phyloP scores from a whole-genome alignment of 2,329 filamentous ascomycete genomes.

The Colletotrichum truncatum region DNA sequence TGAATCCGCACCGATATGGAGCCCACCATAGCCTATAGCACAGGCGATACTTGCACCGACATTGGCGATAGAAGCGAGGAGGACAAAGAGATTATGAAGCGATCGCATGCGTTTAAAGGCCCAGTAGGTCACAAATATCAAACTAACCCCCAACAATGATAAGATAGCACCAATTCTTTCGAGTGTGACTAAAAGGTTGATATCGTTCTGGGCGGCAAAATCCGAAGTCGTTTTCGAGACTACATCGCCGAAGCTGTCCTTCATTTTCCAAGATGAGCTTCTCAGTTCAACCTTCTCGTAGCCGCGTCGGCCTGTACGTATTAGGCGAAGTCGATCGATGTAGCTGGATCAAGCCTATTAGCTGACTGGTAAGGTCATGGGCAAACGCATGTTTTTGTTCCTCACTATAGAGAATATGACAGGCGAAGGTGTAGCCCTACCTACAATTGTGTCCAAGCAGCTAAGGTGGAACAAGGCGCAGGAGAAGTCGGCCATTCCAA shows the following conservation, averaged over 20 bases:
- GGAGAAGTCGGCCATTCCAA: too few species aligned
- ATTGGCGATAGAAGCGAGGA: conserved; percentile 69
- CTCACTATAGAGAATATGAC: too few species aligned
- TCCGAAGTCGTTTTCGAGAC: not conserved
- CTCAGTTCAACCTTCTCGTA: too few species aligned
- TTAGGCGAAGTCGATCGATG: too few species aligned
- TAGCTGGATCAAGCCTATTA: too few species aligned
- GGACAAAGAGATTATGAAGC: conserved; percentile 69
- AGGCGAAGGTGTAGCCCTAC: too few species aligned
- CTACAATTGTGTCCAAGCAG: too few species aligned
- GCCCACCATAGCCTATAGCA: conserved; percentile 74
- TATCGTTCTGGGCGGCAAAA: conserved; percentile 37
- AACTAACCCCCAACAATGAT: conserved; percentile 59
- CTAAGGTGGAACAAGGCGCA: too few species aligned
- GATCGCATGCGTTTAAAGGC: conserved; percentile 62
- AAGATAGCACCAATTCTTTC: conserved; percentile 56
- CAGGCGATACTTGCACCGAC: conserved; percentile 71
- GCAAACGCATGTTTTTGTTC: too few species aligned
- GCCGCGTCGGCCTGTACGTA: too few species aligned
- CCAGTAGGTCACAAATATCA: conserved; percentile 62
- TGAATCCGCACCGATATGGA: conserved; percentile 61
- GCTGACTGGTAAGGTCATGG: too few species aligned
- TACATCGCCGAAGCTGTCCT: not conserved
- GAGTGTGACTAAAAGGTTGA: conserved; percentile 30
- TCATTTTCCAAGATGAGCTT: too few species aligned